Percentiles rank a stretch among this genome's conserved stretches.
Conservation (phyloP, 2,329 filamentous ascomycete species). For the Acrocalymma vagum region DNA sequence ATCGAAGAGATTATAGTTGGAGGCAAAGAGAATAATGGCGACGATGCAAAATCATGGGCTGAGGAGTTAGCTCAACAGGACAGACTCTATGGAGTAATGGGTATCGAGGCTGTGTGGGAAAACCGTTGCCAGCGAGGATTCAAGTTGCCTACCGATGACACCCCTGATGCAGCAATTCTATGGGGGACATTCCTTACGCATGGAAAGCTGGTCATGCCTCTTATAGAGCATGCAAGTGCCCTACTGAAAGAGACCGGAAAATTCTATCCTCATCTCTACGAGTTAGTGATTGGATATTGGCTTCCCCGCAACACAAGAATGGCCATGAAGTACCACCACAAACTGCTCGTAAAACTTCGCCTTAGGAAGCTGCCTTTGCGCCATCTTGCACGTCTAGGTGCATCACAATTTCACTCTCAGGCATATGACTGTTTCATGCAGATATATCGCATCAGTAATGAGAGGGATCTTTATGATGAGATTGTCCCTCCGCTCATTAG, state of each 20-base stretch:
- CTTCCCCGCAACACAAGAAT: slow-evolving; percentile 26
- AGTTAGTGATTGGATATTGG: slow-evolving; percentile 53
- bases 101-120: slow-evolving; percentile 55
- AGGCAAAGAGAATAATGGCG: background rate
- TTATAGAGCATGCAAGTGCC: slow-evolving; percentile 52
- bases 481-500: slow-evolving; percentile 47
- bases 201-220: slow-evolving; percentile 39
- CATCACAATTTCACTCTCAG: slow-evolving; percentile 13
- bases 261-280: slow-evolving; percentile 52
- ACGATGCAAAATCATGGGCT: slow-evolving; percentile 48
- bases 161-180: slow-evolving; percentile 48
- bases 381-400: slow-evolving; percentile 20
- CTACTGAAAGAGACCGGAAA: slow-evolving; percentile 49
- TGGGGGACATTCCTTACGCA: slow-evolving; percentile 57
- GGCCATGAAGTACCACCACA: slow-evolving; percentile 35
- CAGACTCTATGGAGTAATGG: slow-evolving; percentile 50
- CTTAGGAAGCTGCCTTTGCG: slow-evolving; percentile 35
- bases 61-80: slow-evolving; percentile 51
- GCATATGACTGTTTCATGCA: slow-evolving; percentile 38
- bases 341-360: slow-evolving; percentile 30
- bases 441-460: slow-evolving; percentile 49
- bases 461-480: slow-evolving; percentile 52
- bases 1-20: background rate
- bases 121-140: slow-evolving; percentile 47
- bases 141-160: slow-evolving; percentile 50